Evolutionary conservation across 2,329 filamentous ascomycete genomes (phyloP), one percentile per base, ranked within the genome.

Genomic region (Fusarium nygamai): DNA sequence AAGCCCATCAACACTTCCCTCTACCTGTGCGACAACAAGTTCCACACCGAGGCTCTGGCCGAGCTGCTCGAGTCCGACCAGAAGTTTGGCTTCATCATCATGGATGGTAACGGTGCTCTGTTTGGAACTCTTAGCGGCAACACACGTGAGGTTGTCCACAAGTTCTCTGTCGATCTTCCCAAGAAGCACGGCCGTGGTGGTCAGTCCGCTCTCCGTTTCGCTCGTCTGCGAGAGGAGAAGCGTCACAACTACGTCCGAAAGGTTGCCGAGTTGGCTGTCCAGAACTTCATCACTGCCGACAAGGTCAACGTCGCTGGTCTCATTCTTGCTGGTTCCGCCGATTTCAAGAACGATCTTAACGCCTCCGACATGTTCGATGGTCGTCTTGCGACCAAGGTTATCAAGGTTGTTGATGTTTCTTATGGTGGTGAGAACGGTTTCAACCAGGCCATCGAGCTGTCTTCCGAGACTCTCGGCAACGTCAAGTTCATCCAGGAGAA

Each of bases 401-500:
- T 99, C 90, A 99, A 99, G 87, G 94, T 99, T 50, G 97, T 99
- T 41, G 96, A 99, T 83, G 97, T 99, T 50, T 98, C 96, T 20
- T 99, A 99, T 81, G 96, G 96, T 83, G 96, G 96, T 78, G 97
- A 99, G 87, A 98, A 98, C 88, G 96, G 96, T 53, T 99, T 99
- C 90, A 99, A 99, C 88, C 97, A 99, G 87, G 96, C 96, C 69
- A 99, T 99, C 75, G 96, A 99, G 82, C 85, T 99, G 80, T 93
- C 96, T 33, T 91, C 95, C 13, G 97, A 99, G 88, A 99, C 96
- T 13, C 90, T 99, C 54, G 94, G 95, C 85, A 99, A 98, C 82
- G 96, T 99, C 90, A 99, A 99, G 87, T 99, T 99, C 84, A 98
- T 99, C 83, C 96, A 99, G 86, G 96, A 99, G 90, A 99, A 99